Conservation (phyloP, 148 eudicot species). For the Rhododendron ovatum region DNA sequence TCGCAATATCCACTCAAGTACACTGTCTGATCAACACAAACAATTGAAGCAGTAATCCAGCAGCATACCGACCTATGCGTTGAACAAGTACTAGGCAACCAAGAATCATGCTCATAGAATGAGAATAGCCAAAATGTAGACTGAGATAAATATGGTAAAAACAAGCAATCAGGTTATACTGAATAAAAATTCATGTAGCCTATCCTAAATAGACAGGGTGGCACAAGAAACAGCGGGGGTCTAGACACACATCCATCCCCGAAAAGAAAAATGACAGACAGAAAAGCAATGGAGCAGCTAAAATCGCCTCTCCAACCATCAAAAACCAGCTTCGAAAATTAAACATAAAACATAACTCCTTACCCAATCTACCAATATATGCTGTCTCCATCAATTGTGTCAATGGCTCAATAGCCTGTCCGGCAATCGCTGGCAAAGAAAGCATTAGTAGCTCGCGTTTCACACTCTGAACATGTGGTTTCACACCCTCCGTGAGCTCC, state of each 20-base stretch:
- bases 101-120: not conserved
- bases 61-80: not conserved
- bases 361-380: slow-evolving; percentile 90
- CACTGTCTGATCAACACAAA: not conserved
- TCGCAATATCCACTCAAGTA: not conserved
- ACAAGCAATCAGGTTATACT: not conserved
- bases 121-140: not conserved
- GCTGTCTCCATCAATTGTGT: slow-evolving; percentile 95
- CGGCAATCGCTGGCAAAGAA: slow-evolving; percentile 79
- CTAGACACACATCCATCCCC: not conserved
- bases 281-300: not conserved
- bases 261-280: not conserved
- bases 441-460: slow-evolving; percentile 63
- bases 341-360: slow-evolving; percentile 5
- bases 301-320: not conserved
- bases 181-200: not conserved
- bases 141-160: not conserved
- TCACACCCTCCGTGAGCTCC: slow-evolving; percentile 16
- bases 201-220: not conserved
- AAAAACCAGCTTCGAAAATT: slow-evolving; percentile 3
- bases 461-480: slow-evolving; percentile 22
- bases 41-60: not conserved
- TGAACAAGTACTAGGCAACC: not conserved
- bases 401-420: slow-evolving; percentile 90
- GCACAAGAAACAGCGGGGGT: not conserved